Conservation (phyloP, 2,329 filamentous ascomycete genomes). For the Calonectria leucothoes region DNA sequence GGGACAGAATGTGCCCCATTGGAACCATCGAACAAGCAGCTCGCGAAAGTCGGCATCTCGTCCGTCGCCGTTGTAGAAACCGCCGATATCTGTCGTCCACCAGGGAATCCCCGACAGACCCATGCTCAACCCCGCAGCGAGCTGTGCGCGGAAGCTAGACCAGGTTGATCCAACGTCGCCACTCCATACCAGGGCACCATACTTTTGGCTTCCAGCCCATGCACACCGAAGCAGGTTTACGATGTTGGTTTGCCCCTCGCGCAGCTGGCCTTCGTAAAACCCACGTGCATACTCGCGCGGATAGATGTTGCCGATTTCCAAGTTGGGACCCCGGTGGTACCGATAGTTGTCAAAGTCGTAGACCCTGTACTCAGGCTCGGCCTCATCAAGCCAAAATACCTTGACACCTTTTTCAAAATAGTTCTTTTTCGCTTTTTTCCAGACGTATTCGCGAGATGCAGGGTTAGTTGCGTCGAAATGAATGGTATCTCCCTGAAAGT, state of each 20-base stretch:
- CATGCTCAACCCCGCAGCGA: conserved; percentile 74
- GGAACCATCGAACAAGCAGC: conserved; percentile 75
- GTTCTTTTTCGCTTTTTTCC: conserved; percentile 68
- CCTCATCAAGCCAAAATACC: conserved; percentile 77
- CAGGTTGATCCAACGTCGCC: conserved; percentile 76
- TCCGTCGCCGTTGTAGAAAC: conserved; percentile 74
- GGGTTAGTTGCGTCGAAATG: conserved; percentile 76
- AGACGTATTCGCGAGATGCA: conserved; percentile 67
- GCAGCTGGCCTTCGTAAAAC: conserved; percentile 70
- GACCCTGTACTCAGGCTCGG: conserved; percentile 72
- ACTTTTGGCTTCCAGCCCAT: conserved; percentile 70
- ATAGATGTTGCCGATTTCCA: conserved; percentile 68
- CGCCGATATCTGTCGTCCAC: conserved; percentile 80
- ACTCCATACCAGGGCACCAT: conserved; percentile 74
- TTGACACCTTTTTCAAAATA: conserved; percentile 73
- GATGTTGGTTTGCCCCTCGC: conserved; percentile 64
- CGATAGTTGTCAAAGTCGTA: conserved; percentile 76
- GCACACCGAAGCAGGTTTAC: conserved; percentile 66
- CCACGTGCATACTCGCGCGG: conserved; percentile 67
- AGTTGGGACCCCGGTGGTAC: conserved; percentile 49
- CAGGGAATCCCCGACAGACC: conserved; percentile 72
- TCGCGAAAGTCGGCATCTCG: conserved; percentile 68
- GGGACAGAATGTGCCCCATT: conserved; percentile 75
- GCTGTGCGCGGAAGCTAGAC: conserved; percentile 68
- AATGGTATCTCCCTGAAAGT: conserved; percentile 68